These are phyloP conservation scores for Biscogniauxia sp. DNA, from an alignment of 2,329 filamentous ascomycete species.

Conservation along the genomic window DNA sequence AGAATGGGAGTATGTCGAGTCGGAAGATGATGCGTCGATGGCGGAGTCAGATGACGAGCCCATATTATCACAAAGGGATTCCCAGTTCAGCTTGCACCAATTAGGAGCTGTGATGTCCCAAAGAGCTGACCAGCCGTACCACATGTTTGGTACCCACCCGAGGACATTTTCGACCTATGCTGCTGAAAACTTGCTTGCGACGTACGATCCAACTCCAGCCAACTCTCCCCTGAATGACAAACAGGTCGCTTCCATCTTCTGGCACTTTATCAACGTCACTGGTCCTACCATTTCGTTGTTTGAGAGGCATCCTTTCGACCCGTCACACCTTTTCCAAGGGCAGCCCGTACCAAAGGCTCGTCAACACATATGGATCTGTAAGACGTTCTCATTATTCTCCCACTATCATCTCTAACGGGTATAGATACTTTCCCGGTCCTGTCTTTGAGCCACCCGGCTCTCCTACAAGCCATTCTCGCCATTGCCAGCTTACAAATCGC, in stretches of 20 bases:
- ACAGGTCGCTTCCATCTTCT: conserved; percentile 79
- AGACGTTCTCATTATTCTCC: conserved; percentile 2
- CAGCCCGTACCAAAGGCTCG: conserved; percentile 60
- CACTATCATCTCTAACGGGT: conserved; percentile 22
- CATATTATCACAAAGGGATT: conserved; percentile 38
- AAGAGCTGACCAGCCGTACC: conserved; percentile 36
- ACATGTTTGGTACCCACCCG: conserved; percentile 44
- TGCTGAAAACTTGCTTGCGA: conserved; percentile 54
- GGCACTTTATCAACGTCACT: conserved; percentile 88
- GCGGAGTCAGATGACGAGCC: conserved; percentile 60
- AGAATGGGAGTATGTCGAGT: conserved; percentile 46
- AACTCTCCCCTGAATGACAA: conserved; percentile 76
- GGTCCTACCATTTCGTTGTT: conserved; percentile 84
- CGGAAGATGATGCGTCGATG: conserved; percentile 62
- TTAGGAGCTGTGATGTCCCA: conserved; percentile 40
- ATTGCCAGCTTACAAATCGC: conserved; percentile 85
- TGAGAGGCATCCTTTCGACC: conserved; percentile 76
- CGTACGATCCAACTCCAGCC: conserved; percentile 63
- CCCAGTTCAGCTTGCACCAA: conserved; percentile 38
- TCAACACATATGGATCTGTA: conserved; percentile 60
- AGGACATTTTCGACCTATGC: conserved; percentile 50
- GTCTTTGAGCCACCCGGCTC: conserved; percentile 78
- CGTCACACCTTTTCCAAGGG: conserved; percentile 63
- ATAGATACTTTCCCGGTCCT: conserved; percentile 77
- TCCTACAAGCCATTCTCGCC: conserved; percentile 88